Base-by-base conservation (phyloP, 345 rosid genomes). In the Brassica carinata region DNA sequence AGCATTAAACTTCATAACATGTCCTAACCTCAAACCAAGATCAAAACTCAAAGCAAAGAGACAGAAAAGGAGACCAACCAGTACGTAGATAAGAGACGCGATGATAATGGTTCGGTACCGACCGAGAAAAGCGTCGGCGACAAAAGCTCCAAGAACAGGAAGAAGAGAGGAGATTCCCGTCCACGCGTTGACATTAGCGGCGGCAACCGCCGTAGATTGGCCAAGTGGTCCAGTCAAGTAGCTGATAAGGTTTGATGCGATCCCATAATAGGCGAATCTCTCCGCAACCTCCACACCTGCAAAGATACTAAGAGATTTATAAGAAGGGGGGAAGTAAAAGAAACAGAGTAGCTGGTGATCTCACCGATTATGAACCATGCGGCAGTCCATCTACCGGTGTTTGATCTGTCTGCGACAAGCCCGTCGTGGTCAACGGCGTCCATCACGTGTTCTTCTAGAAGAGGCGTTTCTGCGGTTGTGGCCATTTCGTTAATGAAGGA, bases 181-280 rank as follows among this genome's bases (percentile, higher is more conserved):
- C 84, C 90, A 90, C 2, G 85, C 89, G 76, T 90, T 91, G 62
- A 89, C 88, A 9, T 88, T 86, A 64, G 83, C 90, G 8, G 96
- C 96, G 8, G 90, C 96, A 7, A 77, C 57, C 0, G 90, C 88
- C 17, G 85, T 80, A 0, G 93, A 89, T 87, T 88, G 84, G 2
- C 91, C 91, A 36, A 89, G 80, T 55, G 90, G 89, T 36, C 88
- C 86, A 7, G 93, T 91, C 75, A 91, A 73, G 87, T 89, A 91
- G 40, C 70, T 88, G 7, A 91, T 79, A 55, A 91, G 87, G 69
- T 91, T 89, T 8, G 90, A 69, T 0, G 34, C 3, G 58, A 89
- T 84, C 5, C 91, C 93, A 5, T 71, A 86, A 33, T 77, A 89
- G 0, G 93, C 96, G 36, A 87, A 79, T 66, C 88, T 84, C 86